Evolutionary conservation across 805 yeast genomes (phyloP), one percentile per base, ranked within the genome.

Genomic region (Limtongia smithiae): DNA sequence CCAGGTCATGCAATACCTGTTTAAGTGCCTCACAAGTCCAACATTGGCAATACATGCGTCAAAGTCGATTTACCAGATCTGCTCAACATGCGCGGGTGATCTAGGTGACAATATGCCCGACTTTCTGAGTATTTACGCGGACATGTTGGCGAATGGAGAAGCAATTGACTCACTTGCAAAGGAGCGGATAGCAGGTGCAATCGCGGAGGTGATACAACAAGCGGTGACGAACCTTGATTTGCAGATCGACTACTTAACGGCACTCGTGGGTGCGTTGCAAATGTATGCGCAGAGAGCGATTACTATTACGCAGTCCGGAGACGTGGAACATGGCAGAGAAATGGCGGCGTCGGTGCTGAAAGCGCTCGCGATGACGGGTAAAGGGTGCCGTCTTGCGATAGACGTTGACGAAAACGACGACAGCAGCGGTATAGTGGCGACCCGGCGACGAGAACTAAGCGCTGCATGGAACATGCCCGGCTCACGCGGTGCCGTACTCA

Each of bases 321-420:
- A n/a, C 18, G 21, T 4, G n/a, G 18, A 40, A 5, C 37, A 25
- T 3, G 28, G 51, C 3, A 54, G 52, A 4, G 69, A 71, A 28
- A 55, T 66, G 2, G 80, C 77, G 1, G 61, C 73, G 2, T 81
- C 89, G 21, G 65, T 85, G 39, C 65, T 86, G 22, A 68, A 77
- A 12, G 84, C 88, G 60, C 64, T 88, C 0, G 73, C 74, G n/a
- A 85, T 83, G 45, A 69, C 87, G 3, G 93, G 88, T 0, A 82
- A 81, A 48, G 87, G 89, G 0, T 65, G 83, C 60, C 78, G 78
- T 42, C 65, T 76, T 1, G 82, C 86, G 0, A 80, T 73, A 34
- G 87, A 81, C 74, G 38, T 42, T 43, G 39, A n/a, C n/a, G n/a
- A n/a, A 70, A 36, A 75, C 71, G 9, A 65, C 66, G 68, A 65